These are phyloP conservation scores for Fragosphaeria purpurea DNA, from an alignment of 2,329 filamentous ascomycete genomes.

Conservation along the genomic window DNA sequence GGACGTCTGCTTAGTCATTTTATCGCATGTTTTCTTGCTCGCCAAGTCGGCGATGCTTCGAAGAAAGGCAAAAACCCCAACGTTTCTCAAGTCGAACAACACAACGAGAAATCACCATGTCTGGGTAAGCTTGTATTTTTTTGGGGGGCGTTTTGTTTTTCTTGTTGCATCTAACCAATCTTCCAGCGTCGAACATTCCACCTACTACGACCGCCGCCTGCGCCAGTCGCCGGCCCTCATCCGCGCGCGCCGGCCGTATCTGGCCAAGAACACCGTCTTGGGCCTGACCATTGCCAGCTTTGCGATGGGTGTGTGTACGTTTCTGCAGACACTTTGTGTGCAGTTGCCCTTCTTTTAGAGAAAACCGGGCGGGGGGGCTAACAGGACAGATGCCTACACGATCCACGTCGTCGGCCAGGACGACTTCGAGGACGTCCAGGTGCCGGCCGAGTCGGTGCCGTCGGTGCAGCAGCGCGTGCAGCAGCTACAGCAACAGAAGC, in stretches of 20 bases:
- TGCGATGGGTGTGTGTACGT: slow-evolving; percentile 79
- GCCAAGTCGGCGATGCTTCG: too few relatives aligned
- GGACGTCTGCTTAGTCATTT: not conserved
- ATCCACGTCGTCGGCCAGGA: slow-evolving; percentile 87
- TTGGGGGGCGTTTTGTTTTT: not conserved
- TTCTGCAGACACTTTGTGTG: too few relatives aligned
- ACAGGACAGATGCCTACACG: slow-evolving; percentile 43
- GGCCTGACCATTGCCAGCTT: slow-evolving; percentile 67
- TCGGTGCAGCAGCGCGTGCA: slow-evolving; percentile 12
- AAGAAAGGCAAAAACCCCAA: too few relatives aligned
- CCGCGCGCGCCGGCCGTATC: slow-evolving; percentile 80
- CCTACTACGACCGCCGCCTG: slow-evolving; percentile 86
- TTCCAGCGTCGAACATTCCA: slow-evolving; percentile 40
- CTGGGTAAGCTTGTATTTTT: not conserved
- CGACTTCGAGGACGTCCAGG: slow-evolving; percentile 89
- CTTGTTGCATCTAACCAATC: not conserved
- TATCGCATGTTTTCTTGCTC: not conserved
- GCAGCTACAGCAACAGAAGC: slow-evolving; percentile 24
- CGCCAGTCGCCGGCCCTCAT: slow-evolving; percentile 82
- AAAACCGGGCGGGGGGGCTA: too few relatives aligned
- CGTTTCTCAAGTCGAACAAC: too few relatives aligned
- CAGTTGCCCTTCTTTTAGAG: too few relatives aligned
- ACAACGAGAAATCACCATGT: not conserved
- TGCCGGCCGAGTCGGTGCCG: slow-evolving; percentile 58
- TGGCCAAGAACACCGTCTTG: slow-evolving; percentile 79